Conservation (phyloP, 352 stramenopile genomes). For the Pythium phragmiticola region DNA sequence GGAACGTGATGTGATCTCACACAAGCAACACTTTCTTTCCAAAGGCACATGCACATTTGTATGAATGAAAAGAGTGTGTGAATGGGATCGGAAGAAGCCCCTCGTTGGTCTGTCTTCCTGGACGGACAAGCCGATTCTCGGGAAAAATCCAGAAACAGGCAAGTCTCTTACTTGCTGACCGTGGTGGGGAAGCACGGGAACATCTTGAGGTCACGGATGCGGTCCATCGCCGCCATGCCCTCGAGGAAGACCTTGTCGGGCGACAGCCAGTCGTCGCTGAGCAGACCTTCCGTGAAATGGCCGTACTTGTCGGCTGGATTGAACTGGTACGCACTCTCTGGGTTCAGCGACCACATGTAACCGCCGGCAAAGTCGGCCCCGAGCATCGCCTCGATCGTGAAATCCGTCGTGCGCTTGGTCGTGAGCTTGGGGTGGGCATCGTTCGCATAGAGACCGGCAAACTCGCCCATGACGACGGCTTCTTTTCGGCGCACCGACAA, state of each 20-base stretch:
- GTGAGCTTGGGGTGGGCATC: constrained; percentile 63
- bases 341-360: constrained; percentile 76
- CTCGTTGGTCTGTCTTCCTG: too few species aligned
- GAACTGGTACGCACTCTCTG: constrained; percentile 66
- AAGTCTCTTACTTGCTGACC: constrained; percentile 17
- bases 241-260: constrained; percentile 45
- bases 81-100: too few species aligned
- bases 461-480: constrained; percentile 62
- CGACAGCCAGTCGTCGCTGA: constrained; percentile 60
- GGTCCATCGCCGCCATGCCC: constrained; percentile 49
- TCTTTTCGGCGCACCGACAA: constrained; percentile 28
- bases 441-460: constrained; percentile 57
- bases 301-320: constrained; percentile 42
- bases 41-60: too few species aligned
- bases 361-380: constrained; percentile 46
- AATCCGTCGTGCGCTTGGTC: constrained; percentile 56
- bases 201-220: constrained; percentile 47
- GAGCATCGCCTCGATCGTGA: constrained; percentile 58
- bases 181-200: constrained; percentile 59
- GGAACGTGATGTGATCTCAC: too few species aligned
- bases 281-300: constrained; percentile 47
- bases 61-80: too few species aligned
- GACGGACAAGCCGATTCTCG: too few species aligned
- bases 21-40: too few species aligned
- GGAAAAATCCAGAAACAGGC: neutral